A percentile compares a stretch with the other conserved stretches of the same genome.
These are phyloP conservation scores for Sporothrix luriei DNA, from an alignment of 2,329 filamentous ascomycete species.

Conservation along the genomic window DNA sequence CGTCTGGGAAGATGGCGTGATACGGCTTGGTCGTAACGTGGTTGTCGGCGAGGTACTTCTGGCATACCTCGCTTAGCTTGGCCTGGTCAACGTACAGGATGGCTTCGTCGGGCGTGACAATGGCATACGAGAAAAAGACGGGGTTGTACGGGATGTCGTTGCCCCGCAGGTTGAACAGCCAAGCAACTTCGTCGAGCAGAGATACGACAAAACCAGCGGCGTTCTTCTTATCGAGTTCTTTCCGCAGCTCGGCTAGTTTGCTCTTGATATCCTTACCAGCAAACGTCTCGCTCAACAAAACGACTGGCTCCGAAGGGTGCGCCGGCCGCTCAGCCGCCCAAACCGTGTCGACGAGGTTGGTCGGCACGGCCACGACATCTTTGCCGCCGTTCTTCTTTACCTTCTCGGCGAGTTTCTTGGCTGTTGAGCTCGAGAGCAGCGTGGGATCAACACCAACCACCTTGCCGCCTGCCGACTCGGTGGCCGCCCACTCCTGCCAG, in stretches of 20 bases:
- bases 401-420: conserved; percentile 75
- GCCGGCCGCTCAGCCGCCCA: conserved; percentile 76
- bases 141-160: conserved; percentile 97
- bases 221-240: conserved; percentile 89
- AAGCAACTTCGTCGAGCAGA: conserved; percentile 94
- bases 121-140: conserved; percentile 96
- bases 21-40: conserved; percentile 80
- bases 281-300: conserved; percentile 70
- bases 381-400: conserved; percentile 84
- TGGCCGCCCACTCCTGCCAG: conserved; percentile 94
- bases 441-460: conserved; percentile 88
- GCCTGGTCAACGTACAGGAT: conserved; percentile 82
- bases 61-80: conserved; percentile 71
- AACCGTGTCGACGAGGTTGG: conserved; percentile 88
- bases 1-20: conserved; percentile 75
- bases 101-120: conserved; percentile 74
- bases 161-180: conserved; percentile 96
- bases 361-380: conserved; percentile 71
- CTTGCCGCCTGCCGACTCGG: conserved; percentile 84
- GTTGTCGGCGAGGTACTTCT: conserved; percentile 68
- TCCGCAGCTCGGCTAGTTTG: conserved; percentile 85
- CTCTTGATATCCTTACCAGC: conserved; percentile 79
- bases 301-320: conserved; percentile 74
- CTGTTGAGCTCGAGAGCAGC: conserved; percentile 68
- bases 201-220: conserved; percentile 85